A percentile compares a stretch with the other conserved stretches of the same genome.
phyloP scores from a whole-genome alignment of 805 yeast genomes.

The Starmera quercuum region DNA sequence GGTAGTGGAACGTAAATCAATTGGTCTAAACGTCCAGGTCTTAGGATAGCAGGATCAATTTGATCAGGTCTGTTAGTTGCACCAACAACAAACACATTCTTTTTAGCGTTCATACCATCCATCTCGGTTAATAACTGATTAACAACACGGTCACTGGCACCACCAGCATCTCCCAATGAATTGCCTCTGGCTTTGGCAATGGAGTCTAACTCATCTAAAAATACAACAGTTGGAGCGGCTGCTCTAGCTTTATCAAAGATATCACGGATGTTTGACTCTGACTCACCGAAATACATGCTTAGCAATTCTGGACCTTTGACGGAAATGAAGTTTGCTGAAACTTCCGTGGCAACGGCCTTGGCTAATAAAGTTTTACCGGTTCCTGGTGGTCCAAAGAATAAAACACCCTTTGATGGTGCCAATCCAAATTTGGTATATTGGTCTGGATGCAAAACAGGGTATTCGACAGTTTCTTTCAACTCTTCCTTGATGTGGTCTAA shows the following conservation, averaged over 20 bases:
- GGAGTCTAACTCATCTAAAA: constrained; percentile 96
- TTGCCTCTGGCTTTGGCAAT: constrained; percentile 97
- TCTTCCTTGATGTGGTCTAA: constrained; percentile 93
- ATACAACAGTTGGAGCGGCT: constrained; percentile 98
- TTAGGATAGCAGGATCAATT: constrained; percentile 95
- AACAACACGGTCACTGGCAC: constrained; percentile 93
- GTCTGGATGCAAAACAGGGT: constrained; percentile 98
- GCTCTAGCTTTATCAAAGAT: constrained; percentile 98
- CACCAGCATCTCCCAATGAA: constrained; percentile 87
- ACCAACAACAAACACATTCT: constrained; percentile 97
- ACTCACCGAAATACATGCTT: constrained; percentile 99
- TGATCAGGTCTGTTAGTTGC: constrained; percentile 99
- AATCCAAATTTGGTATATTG: constrained; percentile 97
- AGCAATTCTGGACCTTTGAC: constrained; percentile 96
- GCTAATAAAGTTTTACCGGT: constrained; percentile 98
- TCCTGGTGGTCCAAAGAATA: constrained; percentile 99
- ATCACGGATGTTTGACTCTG: constrained; percentile 95
- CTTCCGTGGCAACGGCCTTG: constrained; percentile 99
- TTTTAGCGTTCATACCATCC: constrained; percentile 99
- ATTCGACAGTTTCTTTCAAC: constrained; percentile 97
- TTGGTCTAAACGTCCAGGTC: constrained; percentile 99
- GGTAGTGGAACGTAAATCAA: constrained; percentile 98
- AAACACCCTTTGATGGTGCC: constrained; percentile 96
- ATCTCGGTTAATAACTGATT: constrained; percentile 94
- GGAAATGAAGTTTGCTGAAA: constrained; percentile 94